Percentiles rank a stretch among this genome's conserved stretches.
Conservation (phyloP, 495 filamentous ascomycete genomes). For the Hypoxylon intermedium region DNA sequence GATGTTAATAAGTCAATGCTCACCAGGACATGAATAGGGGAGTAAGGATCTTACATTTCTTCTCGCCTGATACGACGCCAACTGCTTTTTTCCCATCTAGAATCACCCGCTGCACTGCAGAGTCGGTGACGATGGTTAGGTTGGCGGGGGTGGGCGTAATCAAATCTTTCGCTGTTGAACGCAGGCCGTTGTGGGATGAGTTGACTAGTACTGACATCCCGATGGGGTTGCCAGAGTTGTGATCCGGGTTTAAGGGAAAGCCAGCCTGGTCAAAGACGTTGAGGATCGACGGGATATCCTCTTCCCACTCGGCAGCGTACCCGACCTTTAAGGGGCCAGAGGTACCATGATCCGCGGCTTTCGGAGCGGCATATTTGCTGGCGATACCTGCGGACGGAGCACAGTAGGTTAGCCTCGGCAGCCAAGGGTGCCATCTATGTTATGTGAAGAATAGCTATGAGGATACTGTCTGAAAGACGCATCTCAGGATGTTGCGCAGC, state of each 20-base stretch:
- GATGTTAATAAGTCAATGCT: conserved; percentile 8
- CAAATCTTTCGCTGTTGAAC: conserved; percentile 61
- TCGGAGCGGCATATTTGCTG: conserved; percentile 42
- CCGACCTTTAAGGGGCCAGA: conserved; percentile 57
- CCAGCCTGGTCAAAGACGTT: conserved; percentile 56
- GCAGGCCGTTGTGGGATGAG: conserved; percentile 53
- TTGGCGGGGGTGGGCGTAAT: conserved; percentile 53
- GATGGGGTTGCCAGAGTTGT: conserved; percentile 66
- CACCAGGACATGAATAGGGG: no score
- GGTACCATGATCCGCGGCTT: conserved; percentile 54
- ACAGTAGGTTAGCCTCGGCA: no score
- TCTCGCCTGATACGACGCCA: conserved; percentile 53
- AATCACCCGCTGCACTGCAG: conserved; percentile 58
- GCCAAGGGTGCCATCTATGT: no score
- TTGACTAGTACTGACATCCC: conserved; percentile 60
- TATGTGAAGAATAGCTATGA: no score
- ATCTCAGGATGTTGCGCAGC: no score
- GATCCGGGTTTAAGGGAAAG: conserved; percentile 57
- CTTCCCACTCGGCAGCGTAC: conserved; percentile 58
- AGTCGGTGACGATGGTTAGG: conserved; percentile 55
- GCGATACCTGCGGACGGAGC: conserved; percentile 32
- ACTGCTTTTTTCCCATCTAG: conserved; percentile 58
- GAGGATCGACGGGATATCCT: conserved; percentile 48
- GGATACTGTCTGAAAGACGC: no score
- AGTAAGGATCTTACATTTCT: conserved; percentile 36